phyloP scores from a whole-genome alignment of 805 yeast genomes.

The Saccharomycodes ludwigii region DNA sequence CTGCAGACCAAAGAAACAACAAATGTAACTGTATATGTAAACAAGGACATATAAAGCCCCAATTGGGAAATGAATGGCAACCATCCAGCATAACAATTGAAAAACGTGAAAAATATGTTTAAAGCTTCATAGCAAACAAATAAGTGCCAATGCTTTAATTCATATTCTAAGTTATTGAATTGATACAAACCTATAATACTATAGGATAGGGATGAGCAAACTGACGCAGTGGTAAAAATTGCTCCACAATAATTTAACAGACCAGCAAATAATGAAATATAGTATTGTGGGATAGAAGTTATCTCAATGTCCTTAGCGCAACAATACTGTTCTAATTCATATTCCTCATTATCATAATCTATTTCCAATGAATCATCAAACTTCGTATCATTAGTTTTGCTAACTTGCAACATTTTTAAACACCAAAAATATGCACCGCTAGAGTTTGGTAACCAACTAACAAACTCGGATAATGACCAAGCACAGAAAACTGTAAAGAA shows the following conservation, averaged over 20 bases:
- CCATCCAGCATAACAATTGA: constrained; percentile 38
- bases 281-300: constrained; percentile 10
- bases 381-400: constrained; percentile 10
- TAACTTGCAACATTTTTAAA: constrained; percentile 39
- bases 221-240: constrained; percentile 49
- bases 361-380: constrained; percentile 3
- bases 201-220: constrained; percentile 40
- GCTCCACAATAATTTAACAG: constrained; percentile 51
- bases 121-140: constrained; percentile 37
- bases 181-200: constrained; percentile 39
- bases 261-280: constrained; percentile 43
- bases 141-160: constrained; percentile 39
- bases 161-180: constrained; percentile 26
- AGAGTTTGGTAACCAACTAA: constrained; percentile 41
- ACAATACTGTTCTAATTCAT: constrained; percentile 7
- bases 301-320: constrained; percentile 3
- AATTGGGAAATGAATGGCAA: constrained; percentile 38
- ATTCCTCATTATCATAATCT: constrained; percentile 6
- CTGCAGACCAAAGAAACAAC: constrained; percentile 41
- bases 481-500: constrained; percentile 35
- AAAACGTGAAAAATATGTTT: constrained; percentile 30
- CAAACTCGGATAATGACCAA: constrained; percentile 38
- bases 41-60: constrained; percentile 39
- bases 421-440: constrained; percentile 55
- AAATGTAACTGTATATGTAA: constrained; percentile 41